Evolutionary conservation across 345 rosid genomes (phyloP).

Genomic region (Mallotus nudiflorus): DNA sequence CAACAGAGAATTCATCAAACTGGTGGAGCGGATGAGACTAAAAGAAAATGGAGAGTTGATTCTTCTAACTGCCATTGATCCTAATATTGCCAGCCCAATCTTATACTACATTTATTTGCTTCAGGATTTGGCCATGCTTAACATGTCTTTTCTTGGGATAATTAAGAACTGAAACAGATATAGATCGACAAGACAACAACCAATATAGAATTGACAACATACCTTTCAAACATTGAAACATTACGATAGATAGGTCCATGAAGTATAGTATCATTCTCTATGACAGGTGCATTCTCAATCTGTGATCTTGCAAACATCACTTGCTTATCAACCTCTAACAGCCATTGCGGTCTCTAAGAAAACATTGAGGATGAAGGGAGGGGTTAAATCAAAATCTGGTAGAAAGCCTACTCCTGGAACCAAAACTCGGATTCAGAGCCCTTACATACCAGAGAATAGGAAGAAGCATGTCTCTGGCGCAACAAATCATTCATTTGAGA

Average conservation of each 20-base stretch:
- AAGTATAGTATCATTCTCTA: conserved; percentile 44
- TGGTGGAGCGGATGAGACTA: no score
- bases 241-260: conserved; percentile 69
- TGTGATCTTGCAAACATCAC: conserved; percentile 53
- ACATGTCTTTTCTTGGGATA: neutral
- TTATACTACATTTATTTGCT: neutral
- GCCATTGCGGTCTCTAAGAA: conserved; percentile 53
- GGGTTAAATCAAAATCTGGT: conserved; percentile 2
- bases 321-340: conserved; percentile 59
- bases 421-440: conserved; percentile 21
- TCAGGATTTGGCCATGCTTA: neutral
- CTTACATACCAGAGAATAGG: conserved; percentile 48
- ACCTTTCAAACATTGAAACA: conserved; percentile 76
- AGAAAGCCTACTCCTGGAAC: neutral
- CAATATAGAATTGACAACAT: neutral
- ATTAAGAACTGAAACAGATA: neutral
- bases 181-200: neutral
- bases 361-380: conserved; percentile 11
- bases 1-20: neutral
- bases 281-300: conserved; percentile 59
- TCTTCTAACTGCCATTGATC: no score
- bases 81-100: neutral
- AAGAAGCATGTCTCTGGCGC: conserved; percentile 45
- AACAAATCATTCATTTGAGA: conserved; percentile 62
- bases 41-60: no score